Evolutionary conservation across 148 eudicot species (phyloP), one percentile per base, ranked within the genome.

Genomic region (Vaccinium macrocarpon): DNA sequence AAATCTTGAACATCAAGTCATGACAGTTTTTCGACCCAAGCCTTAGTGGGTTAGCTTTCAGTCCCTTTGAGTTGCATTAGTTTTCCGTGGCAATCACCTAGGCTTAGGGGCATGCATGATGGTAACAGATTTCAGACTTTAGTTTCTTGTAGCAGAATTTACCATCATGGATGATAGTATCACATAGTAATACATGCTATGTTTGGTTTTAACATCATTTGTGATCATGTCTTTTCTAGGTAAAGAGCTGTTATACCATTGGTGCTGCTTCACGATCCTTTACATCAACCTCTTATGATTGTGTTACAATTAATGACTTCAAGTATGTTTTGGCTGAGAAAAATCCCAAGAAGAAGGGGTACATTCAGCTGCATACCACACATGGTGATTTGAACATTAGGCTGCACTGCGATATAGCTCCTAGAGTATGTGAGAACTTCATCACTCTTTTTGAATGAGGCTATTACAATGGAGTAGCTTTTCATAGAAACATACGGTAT

Each of bases 231-330:
- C 42, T 74, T 27, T 83, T 82, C 70, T 85, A 96, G 99, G 99
- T 96, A 70, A 96, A 93, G 90, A 96, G 99, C 83, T 93, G 91
- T 82, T 96, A 62, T 89, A 96, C 99, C 38, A 92, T 94, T 84
- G 99, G 99, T 88, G 99, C 99, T 87, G 96, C 98, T 78, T 96
- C 99, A 52, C 89, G 98, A 76, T 96, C 99, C 84, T 96, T 96
- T 90, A 96, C 99, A 48, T 96, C 98, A 46, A 96, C 99, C 73
- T 85, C 99, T 71, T 96, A 84, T 91, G 98, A 93, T 85, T 98
- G 98, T 81, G 93, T 93, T 77, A 93, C 99, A 9, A 84, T 83
- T 81, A 96, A 96, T 90, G 99, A 96, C 14, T 96, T 84, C 84
- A 97, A 96, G 82, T 96, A 96, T 85, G 90, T 95, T 25, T 88